These are phyloP conservation scores for Tylopilus plumbeoviolaceoides DNA, from an alignment of 768 basidiomycete genomes.

Conservation along the genomic window DNA sequence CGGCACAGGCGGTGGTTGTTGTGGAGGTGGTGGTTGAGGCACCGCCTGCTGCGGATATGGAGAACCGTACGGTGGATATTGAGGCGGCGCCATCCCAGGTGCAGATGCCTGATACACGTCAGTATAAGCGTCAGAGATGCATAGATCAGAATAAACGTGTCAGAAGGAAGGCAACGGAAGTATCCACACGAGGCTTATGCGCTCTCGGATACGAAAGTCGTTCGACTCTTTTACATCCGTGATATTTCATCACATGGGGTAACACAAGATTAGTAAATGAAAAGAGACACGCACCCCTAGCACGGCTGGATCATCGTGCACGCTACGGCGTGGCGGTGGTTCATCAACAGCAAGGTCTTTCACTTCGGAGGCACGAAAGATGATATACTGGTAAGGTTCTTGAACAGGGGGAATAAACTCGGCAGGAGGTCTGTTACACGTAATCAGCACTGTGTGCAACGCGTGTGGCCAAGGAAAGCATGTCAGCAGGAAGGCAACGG, in stretches of 20 bases:
- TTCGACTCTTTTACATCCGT: constrained; percentile 42
- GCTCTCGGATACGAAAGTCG: constrained; percentile 39
- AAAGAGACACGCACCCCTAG: constrained; percentile 56
- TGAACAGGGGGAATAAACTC: constrained; percentile 83
- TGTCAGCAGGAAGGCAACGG: constrained; percentile 67
- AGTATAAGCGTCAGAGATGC: neutral
- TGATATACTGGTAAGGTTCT: constrained; percentile 85
- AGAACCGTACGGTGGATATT: constrained; percentile 27
- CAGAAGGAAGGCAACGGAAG: constrained; percentile 64
- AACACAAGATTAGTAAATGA: neutral
- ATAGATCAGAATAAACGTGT: constrained; percentile 14
- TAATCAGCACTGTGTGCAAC: constrained; percentile 24
- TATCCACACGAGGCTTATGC: constrained; percentile 46
- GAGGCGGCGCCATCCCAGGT: constrained; percentile 34
- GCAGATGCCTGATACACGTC: constrained; percentile 44
- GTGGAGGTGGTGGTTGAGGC: constrained; percentile 29
- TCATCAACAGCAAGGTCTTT: constrained; percentile 88
- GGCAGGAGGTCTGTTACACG: constrained; percentile 50
- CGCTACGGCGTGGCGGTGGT: constrained; percentile 50
- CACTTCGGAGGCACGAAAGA: constrained; percentile 87
- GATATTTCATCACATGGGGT: constrained; percentile 38
- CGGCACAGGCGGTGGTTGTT: constrained; percentile 26
- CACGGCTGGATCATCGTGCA: constrained; percentile 83
- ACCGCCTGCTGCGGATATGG: constrained; percentile 32
- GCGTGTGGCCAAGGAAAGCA: neutral